Conservation (phyloP, 2,329 filamentous ascomycete genomes). For the Claviceps africana region DNA sequence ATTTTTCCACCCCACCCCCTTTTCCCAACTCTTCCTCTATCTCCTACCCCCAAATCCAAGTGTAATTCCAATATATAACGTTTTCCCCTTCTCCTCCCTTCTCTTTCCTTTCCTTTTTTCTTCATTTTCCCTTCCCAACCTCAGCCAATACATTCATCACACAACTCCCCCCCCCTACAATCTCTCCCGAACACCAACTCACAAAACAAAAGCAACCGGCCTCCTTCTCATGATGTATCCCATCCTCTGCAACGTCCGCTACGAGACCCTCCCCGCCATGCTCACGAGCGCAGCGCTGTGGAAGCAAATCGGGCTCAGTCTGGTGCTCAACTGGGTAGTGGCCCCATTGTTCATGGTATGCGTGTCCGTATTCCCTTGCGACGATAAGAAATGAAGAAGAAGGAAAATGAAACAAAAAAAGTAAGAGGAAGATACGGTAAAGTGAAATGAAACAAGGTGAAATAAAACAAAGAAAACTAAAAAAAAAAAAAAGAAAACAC, state of each 20-base stretch:
- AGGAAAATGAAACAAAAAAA: background rate
- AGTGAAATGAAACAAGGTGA: too few relatives aligned
- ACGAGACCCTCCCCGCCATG: constrained; percentile 57
- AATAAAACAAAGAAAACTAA: too few relatives aligned
- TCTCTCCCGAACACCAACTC: background rate
- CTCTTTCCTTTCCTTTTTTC: background rate
- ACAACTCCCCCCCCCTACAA: background rate
- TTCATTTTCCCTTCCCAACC: too few relatives aligned
- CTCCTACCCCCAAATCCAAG: background rate
- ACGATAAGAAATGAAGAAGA: background rate
- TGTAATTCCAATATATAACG: too few relatives aligned
- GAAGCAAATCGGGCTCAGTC: constrained; percentile 65
- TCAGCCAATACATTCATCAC: too few relatives aligned
- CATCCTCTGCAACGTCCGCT: constrained; percentile 75
- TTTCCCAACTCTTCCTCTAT: background rate
- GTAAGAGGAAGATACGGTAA: background rate
- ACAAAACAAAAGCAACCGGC: constrained; percentile 45
- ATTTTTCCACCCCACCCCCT: background rate
- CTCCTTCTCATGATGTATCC: constrained; percentile 91
- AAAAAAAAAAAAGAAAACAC: background rate
- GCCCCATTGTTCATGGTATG: constrained; percentile 69
- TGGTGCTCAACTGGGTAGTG: constrained; percentile 70
- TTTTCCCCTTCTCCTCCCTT: background rate
- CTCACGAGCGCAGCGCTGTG: constrained; percentile 50
- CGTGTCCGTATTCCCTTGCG: background rate